Evolutionary conservation across 1,284 basidiomycete genomes (phyloP), one percentile per base, ranked within the genome.

Genomic region (Chiua sp.): DNA sequence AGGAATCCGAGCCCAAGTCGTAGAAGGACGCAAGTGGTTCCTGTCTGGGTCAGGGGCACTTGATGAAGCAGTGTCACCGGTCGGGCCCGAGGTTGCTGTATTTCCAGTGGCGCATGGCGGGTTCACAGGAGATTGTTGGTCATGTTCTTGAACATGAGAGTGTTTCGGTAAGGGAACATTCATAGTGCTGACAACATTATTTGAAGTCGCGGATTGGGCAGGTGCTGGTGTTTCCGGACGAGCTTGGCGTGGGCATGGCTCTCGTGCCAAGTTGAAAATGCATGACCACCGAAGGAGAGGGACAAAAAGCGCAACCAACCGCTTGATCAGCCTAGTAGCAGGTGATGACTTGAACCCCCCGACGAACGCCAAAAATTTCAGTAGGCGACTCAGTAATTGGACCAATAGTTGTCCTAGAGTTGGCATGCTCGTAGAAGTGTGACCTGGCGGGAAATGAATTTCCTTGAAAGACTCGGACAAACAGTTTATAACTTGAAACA

Each of bases 51-150:
- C 7, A 16, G 62, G 65, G 18, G 64, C 47, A 44, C 50, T 37
- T 26, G 67, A 63, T 6, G 30, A 4, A 32, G 30, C 7, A 37
- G 72, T 69, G 26, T 71, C 61, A 35, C 67, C 68, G 46, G 69
- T 69, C 20, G 53, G 58, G 11, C 72, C 63, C 49, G 30, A 32
- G 30, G 30, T 10, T 32, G 67, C 70, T 44, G 51, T 39, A 53
- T n/a, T 32, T 32, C 30, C 30, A 32, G 30, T 61, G n/a, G 28
- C 60, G 7, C 65, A 71, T 22, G 61, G 65, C 23, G 46, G 54
- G 26, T 71, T 68, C n/a, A 51, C 51, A 0, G 60, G 57, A 46
- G 72, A 63, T 48, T 42, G 44, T 5, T 35, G 51, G 28, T 26
- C 35, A 32, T 18, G 39, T 20, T 42, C 39, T 20, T 44, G 42